A percentile compares a stretch with the other conserved stretches of the same genome.
These are phyloP conservation scores for Cyberlindnera samutprakarnensis DNA, from an alignment of 805 yeast species.

Conservation along the genomic window DNA sequence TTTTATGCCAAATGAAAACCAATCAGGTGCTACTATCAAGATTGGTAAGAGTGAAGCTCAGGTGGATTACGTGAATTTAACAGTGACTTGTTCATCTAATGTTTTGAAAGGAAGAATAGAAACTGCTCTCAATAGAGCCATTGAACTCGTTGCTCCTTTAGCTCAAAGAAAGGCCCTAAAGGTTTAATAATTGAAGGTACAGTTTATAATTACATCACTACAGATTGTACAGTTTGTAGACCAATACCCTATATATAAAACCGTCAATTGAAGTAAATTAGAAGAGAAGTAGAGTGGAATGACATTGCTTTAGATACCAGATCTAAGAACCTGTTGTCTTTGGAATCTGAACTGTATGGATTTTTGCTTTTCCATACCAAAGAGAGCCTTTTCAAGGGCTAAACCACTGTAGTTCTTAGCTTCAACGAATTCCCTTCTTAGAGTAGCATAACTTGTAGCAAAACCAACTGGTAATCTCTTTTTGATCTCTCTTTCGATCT, in stretches of 20 bases:
- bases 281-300: too few relatives aligned
- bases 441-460: constrained; percentile 82
- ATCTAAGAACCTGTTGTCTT: constrained; percentile 68
- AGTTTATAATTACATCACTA: too few relatives aligned
- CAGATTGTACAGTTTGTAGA: too few relatives aligned
- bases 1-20: constrained; percentile 35
- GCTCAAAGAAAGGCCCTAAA: constrained; percentile 30
- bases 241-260: too few relatives aligned
- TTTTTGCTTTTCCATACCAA: constrained; percentile 77
- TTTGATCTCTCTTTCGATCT: constrained; percentile 77
- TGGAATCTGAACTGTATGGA: constrained; percentile 85
- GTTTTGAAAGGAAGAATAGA: constrained; percentile 78
- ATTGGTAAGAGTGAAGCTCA: constrained; percentile 73
- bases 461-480: constrained; percentile 94
- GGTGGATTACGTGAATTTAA: constrained; percentile 55
- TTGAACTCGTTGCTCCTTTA: constrained; percentile 78
- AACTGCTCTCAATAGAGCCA: constrained; percentile 70
- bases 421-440: constrained; percentile 75
- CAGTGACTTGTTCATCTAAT: constrained; percentile 65
- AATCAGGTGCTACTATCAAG: constrained; percentile 47
- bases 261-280: too few relatives aligned
- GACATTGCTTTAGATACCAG: constrained; percentile 13
- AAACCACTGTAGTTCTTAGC: constrained; percentile 53
- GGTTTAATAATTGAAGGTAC: background rate
- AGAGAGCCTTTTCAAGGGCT: constrained; percentile 77